A percentile compares a stretch with the other conserved stretches of the same genome.
Conservation (phyloP, 2,329 filamentous ascomycete species). For the Diaporthe capsici region DNA sequence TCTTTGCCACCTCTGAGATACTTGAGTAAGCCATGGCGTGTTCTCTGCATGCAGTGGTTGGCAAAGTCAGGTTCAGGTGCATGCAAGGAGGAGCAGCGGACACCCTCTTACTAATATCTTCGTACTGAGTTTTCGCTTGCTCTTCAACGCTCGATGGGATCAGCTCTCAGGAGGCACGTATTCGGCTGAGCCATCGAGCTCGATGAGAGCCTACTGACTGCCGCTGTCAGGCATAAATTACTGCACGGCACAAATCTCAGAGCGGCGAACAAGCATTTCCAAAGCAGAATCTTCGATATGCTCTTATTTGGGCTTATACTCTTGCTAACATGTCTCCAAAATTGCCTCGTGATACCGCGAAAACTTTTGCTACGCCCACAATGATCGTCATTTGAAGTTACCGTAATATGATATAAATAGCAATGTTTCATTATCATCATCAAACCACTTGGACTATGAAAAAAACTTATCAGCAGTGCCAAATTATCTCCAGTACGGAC, state of each 20-base stretch:
- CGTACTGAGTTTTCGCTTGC: neutral
- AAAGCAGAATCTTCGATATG: no score
- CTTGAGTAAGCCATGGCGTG: neutral
- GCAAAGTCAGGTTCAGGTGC: neutral
- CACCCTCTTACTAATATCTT: neutral
- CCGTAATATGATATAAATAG: no score
- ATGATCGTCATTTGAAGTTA: no score
- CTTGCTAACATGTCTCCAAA: no score
- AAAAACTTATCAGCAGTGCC: neutral
- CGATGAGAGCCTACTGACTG: neutral
- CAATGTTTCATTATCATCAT: no score
- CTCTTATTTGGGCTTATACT: no score
- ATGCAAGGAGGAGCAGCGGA: neutral
- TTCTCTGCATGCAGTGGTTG: neutral
- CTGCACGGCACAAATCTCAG: neutral
- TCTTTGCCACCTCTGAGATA: neutral
- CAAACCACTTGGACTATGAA: no score
- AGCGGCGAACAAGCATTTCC: no score
- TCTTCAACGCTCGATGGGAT: neutral
- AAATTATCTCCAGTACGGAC: neutral
- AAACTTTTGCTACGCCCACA: no score
- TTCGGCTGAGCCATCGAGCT: neutral
- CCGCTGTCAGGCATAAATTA: neutral
- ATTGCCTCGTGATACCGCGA: no score
- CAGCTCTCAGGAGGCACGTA: neutral